phyloP scores from a whole-genome alignment of 257 asterid species.

The Osmanthus fragrans region DNA sequence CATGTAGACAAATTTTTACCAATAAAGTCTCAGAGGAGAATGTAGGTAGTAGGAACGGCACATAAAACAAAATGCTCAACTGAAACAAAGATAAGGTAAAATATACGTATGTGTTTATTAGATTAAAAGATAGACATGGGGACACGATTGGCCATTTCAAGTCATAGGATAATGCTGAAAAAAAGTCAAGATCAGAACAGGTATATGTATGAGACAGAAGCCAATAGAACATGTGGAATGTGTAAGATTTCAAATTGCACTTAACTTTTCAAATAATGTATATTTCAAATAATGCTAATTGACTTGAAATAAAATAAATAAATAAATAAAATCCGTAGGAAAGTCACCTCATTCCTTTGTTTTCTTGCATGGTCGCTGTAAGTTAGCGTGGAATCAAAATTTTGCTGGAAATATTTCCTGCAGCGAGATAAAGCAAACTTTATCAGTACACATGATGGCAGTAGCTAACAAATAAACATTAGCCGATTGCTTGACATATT shows the following conservation, averaged over 20 bases:
- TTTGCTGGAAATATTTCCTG: conserved; percentile 85
- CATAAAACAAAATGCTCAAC: not conserved
- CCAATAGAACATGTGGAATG: not conserved
- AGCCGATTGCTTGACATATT: not conserved
- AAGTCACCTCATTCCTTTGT: conserved; percentile 76
- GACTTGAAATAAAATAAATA: not conserved
- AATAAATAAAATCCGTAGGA: not conserved
- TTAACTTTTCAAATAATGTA: no score
- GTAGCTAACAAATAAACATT: not conserved
- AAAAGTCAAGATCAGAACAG: not conserved
- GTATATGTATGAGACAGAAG: not conserved
- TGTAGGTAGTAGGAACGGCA: not conserved
- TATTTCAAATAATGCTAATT: not conserved
- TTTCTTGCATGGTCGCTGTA: conserved; percentile 77
- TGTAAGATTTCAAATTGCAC: not conserved
- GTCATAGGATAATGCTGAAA: not conserved
- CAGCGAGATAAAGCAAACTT: conserved; percentile 19
- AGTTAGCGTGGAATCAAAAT: conserved; percentile 86
- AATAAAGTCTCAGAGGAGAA: not conserved
- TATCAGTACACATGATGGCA: not conserved
- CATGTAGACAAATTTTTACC: not conserved
- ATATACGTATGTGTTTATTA: no score
- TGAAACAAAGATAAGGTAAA: no score
- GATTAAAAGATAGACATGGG: not conserved
- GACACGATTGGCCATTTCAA: not conserved